Conservation (phyloP, 73 alveolate species). For the Urostyla sp. region DNA sequence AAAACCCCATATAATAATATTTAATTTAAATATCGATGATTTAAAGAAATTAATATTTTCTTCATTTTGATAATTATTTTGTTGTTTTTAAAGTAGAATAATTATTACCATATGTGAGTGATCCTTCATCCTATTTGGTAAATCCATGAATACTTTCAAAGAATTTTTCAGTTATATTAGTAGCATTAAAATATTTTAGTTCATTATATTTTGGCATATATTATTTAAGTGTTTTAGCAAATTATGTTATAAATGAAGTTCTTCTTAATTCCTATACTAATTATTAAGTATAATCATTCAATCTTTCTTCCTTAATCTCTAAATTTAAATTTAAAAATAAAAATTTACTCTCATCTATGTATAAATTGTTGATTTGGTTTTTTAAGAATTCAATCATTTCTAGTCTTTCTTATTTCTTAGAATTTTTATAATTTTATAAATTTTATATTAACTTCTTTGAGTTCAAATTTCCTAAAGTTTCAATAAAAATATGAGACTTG, state of each 20-base stretch:
- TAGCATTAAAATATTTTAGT: conserved; percentile 64
- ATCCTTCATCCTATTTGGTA: no score
- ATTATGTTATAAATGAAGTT: conserved; percentile 53
- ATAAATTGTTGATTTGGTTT: conserved; percentile 32
- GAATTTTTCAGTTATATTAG: conserved; percentile 9
- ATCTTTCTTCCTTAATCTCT: conserved; percentile 65
- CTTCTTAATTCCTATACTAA: conserved; percentile 39
- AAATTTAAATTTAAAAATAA: not conserved
- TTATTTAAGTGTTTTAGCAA: conserved; percentile 23
- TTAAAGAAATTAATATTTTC: conserved; percentile 33
- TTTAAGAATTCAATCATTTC: conserved; percentile 58
- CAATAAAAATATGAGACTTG: conserved; percentile 54
- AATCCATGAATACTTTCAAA: not conserved
- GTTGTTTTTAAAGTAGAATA: no score
- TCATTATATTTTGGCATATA: conserved; percentile 66
- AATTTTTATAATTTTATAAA: conserved; percentile 42
- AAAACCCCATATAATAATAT: not conserved
- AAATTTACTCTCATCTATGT: conserved; percentile 59
- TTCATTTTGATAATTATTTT: not conserved
- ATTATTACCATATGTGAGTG: no score
- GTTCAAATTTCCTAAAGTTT: conserved; percentile 28
- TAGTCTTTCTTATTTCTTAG: conserved; percentile 53
- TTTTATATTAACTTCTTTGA: conserved; percentile 39
- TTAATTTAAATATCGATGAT: not conserved
- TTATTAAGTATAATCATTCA: conserved; percentile 54